A percentile compares a stretch with the other conserved stretches of the same genome.
phyloP scores from a whole-genome alignment of 306 rosid species.

The Gastrolobium bilobum region DNA sequence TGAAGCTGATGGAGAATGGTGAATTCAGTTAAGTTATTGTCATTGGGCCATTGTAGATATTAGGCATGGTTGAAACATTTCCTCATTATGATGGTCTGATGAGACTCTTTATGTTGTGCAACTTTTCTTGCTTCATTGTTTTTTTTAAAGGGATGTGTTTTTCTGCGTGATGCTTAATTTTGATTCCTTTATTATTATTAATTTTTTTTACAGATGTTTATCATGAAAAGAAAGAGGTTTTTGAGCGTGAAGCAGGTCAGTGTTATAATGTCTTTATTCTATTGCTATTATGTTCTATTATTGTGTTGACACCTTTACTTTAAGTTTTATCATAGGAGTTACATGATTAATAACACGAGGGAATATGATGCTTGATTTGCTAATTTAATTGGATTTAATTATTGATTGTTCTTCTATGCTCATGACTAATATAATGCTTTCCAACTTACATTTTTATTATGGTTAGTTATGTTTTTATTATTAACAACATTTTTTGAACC shows the following conservation, averaged over 20 bases:
- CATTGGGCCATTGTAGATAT: slow-evolving; percentile 25
- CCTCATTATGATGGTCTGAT: slow-evolving; percentile 31
- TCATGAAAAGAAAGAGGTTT: slow-evolving; percentile 87
- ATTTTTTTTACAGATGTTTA: slow-evolving; percentile 74
- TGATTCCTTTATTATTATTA: slow-evolving; percentile 11
- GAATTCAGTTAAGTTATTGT: slow-evolving; percentile 77
- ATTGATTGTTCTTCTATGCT: not conserved
- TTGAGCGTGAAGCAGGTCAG: slow-evolving; percentile 90
- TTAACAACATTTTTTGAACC: slow-evolving; percentile 5
- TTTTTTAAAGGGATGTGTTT: slow-evolving; percentile 20
- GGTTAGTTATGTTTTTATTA: not conserved
- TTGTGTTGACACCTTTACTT: slow-evolving; percentile 20
- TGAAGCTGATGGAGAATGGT: slow-evolving; percentile 94
- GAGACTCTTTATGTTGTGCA: slow-evolving; percentile 29
- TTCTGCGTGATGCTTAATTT: slow-evolving; percentile 27
- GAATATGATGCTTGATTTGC: slow-evolving; percentile 24
- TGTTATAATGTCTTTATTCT: slow-evolving; percentile 22
- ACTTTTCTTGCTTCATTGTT: slow-evolving; percentile 22
- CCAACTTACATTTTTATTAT: slow-evolving; percentile 23
- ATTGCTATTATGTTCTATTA: slow-evolving; percentile 14
- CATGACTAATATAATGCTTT: slow-evolving; percentile 31
- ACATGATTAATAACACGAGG: not conserved
- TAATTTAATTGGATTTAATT: not conserved
- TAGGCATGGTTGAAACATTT: slow-evolving; percentile 26
- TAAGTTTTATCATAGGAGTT: slow-evolving; percentile 22